phyloP scores from a whole-genome alignment of 768 basidiomycete genomes.

The Austroboletus eburneus region DNA sequence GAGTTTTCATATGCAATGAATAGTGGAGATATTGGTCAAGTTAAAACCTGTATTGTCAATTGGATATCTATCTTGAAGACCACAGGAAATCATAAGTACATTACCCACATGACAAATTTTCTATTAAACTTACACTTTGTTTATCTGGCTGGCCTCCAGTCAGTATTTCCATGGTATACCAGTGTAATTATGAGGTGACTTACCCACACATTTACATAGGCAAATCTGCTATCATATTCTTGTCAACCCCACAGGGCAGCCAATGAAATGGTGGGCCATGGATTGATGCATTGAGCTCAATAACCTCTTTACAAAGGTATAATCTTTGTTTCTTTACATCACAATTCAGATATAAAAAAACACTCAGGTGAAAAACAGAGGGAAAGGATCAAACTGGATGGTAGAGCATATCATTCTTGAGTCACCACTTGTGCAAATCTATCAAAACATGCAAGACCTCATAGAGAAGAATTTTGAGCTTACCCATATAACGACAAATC shows the following conservation, averaged over 20 bases:
- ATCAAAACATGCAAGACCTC: neutral
- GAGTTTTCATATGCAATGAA: constrained; percentile 27
- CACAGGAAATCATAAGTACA: constrained; percentile 36
- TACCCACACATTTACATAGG: neutral
- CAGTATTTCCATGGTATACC: neutral
- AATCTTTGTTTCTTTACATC: no score
- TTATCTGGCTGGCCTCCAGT: neutral
- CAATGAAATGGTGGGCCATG: constrained; percentile 27
- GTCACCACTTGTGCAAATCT: constrained; percentile 2
- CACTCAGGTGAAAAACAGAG: constrained; percentile 2
- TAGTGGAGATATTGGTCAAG: constrained; percentile 28
- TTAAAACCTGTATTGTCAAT: constrained; percentile 21
- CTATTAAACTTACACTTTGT: neutral
- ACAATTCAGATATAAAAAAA: no score
- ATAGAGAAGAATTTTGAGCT: no score
- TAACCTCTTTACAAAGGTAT: constrained; percentile 42
- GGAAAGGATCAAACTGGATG: neutral
- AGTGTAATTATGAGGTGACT: no score
- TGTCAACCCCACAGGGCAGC: constrained; percentile 35
- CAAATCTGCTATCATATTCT: constrained; percentile 7
- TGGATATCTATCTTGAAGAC: constrained; percentile 30
- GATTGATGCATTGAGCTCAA: constrained; percentile 42
- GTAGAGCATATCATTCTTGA: neutral
- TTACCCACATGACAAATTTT: constrained; percentile 25
- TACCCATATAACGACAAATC: no score